These are phyloP conservation scores for Phialophora expanda DNA, from an alignment of 2,329 filamentous ascomycete genomes.

Conservation along the genomic window DNA sequence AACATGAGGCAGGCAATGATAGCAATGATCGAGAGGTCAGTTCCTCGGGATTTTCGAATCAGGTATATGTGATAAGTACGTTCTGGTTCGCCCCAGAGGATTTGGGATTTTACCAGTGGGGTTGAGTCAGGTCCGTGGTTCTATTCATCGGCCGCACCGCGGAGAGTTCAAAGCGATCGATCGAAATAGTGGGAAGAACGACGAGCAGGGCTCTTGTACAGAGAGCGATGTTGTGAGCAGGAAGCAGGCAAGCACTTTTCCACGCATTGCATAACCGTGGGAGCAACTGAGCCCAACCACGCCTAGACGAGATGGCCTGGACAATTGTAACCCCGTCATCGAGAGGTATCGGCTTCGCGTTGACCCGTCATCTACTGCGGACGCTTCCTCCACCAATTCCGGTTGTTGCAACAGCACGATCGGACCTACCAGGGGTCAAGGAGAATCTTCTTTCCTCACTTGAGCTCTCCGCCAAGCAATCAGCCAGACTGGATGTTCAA, in stretches of 20 bases:
- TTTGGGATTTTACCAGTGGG: no score
- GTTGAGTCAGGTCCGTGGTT: no score
- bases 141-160: not conserved
- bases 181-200: not conserved
- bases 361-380: conserved; percentile 63
- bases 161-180: not conserved
- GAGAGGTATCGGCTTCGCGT: conserved; percentile 66
- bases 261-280: not conserved
- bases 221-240: not conserved
- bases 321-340: conserved; percentile 62
- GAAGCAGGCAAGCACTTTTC: not conserved
- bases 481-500: conserved; percentile 49
- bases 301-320: conserved; percentile 37
- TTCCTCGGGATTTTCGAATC: no score
- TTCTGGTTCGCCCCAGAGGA: no score
- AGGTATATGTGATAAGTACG: no score
- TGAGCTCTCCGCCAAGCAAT: conserved; percentile 24
- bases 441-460: conserved; percentile 55
- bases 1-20: not conserved
- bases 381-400: conserved; percentile 59
- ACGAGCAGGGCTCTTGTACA: not conserved
- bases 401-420: conserved; percentile 64
- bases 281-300: not conserved
- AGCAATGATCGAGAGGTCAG: no score
- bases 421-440: conserved; percentile 48